phyloP scores from a whole-genome alignment of 768 basidiomycete species.

The Saitozyma sp. region DNA sequence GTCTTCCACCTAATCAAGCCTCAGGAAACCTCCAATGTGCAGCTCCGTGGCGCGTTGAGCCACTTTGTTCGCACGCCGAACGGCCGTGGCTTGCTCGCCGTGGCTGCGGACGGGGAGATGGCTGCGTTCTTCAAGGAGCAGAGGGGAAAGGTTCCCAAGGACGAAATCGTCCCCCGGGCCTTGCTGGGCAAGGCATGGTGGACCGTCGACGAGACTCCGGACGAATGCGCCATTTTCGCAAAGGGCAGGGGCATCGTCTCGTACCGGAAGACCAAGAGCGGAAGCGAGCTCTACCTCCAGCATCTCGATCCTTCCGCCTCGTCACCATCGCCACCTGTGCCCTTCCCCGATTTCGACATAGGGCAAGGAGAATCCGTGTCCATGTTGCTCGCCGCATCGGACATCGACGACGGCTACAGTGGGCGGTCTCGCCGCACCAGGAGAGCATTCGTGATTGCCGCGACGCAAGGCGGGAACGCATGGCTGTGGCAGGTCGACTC shows the following conservation, averaged over 20 bases:
- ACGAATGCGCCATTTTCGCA: constrained; percentile 37
- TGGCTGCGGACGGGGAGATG: constrained; percentile 37
- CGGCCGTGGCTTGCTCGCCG: constrained; percentile 44
- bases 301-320: constrained; percentile 28
- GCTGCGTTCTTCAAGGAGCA: constrained; percentile 40
- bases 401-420: constrained; percentile 50
- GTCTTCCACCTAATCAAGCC: constrained; percentile 1
- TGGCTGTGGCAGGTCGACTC: constrained; percentile 47
- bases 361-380: constrained; percentile 22
- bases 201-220: constrained; percentile 4
- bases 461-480: constrained; percentile 28
- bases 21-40: constrained; percentile 23
- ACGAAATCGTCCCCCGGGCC: constrained; percentile 8
- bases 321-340: constrained; percentile 19
- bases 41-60: constrained; percentile 23
- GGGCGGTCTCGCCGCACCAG: constrained; percentile 27
- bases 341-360: constrained; percentile 26
- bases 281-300: constrained; percentile 18
- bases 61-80: constrained; percentile 48
- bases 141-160: constrained; percentile 16
- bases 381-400: constrained; percentile 48
- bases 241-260: constrained; percentile 45
- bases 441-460: constrained; percentile 45
- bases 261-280: constrained; percentile 7
- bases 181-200: constrained; percentile 37